Base-by-base conservation (phyloP, 2,329 filamentous ascomycete genomes). In the Gyromitra esculenta region DNA sequence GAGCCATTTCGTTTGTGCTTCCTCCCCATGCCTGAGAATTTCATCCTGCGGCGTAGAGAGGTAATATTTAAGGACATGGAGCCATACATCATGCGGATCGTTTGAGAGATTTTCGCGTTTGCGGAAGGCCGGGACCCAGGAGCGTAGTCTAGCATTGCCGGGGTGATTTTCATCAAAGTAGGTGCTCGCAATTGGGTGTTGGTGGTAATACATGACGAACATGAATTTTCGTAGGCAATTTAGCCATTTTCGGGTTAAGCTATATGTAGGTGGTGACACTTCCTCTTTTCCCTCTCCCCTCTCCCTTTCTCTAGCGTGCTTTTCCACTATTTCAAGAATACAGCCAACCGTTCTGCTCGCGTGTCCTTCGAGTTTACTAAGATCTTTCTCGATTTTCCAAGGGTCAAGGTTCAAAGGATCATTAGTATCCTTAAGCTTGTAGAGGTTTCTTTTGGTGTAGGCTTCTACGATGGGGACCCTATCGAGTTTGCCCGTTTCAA, bases 181-280 rank as follows among this genome's bases (percentile, higher is more conserved):
- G 1, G 59, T 63, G 5, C 21, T 9, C 8, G 41, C 57, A 1
- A 63, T 35, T 5, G 45, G 54, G 5, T 35, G 1, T 9, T 63
- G 57, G 68, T 64, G 68, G 18, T 71, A 71, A 18, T 63, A 43
- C 68, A 64, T 71, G 35, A 71, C 45, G 39, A 63, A 71, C 57
- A 71, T 54, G 45, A 63, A 71, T 50, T 71, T 71, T 13, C 57
- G 68, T 9, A 71, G 18, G 43, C 45, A 8, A 25, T 43, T n/a
- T 2, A 71, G 35, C 18, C 39, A 45, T 31, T 48, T 25, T 52
- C 68, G 35, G 11, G 9, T 43, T 5, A 71, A 50, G 25, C 21
- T 31, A 8, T n/a, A 31, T n/a, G 2, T 31, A 13, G 3, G 13
- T 13, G 37, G 21, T 52, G 48, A 15, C 7, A 1, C 48, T 18